phyloP scores from a whole-genome alignment of 257 asterid species.

The Solanum sparsipilum region DNA sequence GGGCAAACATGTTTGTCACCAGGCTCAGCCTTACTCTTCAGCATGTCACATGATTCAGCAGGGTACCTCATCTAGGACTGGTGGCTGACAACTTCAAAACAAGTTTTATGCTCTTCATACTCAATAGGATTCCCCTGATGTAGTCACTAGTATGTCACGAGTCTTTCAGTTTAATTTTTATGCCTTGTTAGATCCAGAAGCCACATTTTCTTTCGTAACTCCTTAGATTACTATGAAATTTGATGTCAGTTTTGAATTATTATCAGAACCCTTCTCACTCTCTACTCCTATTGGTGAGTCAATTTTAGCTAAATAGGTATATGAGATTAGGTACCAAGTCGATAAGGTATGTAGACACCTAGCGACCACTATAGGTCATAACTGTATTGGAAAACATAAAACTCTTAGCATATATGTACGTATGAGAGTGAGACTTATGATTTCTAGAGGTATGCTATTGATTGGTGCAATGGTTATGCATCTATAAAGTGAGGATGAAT shows the following conservation, averaged over 20 bases:
- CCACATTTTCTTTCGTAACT: neutral
- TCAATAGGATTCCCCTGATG: neutral
- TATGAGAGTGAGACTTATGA: neutral
- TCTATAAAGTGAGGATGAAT: too few relatives aligned
- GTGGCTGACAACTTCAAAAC: neutral
- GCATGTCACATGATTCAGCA: too few relatives aligned
- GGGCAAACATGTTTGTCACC: neutral
- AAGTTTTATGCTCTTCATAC: neutral
- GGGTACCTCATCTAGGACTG: neutral
- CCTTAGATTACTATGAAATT: neutral
- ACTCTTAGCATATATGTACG: too few relatives aligned
- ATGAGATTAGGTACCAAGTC: neutral
- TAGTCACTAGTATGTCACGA: neutral
- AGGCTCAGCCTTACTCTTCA: neutral
- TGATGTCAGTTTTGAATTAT: too few relatives aligned
- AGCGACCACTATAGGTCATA: neutral
- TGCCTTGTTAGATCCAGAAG: neutral
- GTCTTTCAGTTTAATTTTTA: neutral
- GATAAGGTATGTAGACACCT: neutral
- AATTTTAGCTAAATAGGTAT: neutral
- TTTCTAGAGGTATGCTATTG: neutral
- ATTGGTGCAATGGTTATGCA: neutral
- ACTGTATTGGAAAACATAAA: too few relatives aligned
- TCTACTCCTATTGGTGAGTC: neutral
- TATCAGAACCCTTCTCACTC: neutral